phyloP scores from a whole-genome alignment of 1,284 basidiomycete species.

The Agroathelia rolfsii region DNA sequence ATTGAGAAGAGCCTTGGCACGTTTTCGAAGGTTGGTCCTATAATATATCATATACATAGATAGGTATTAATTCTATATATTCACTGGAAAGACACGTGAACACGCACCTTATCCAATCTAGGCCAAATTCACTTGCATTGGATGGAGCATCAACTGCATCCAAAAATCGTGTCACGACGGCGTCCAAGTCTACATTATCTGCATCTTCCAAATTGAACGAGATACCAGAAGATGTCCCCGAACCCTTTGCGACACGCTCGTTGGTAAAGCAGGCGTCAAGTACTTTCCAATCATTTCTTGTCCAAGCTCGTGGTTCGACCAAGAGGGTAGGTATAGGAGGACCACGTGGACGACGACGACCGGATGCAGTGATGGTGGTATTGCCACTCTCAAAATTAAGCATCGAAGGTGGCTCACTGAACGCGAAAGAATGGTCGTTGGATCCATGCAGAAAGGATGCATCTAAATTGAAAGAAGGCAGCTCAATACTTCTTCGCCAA shows the following conservation, averaged over 20 bases:
- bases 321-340: no score
- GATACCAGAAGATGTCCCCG: conserved; percentile 18
- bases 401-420: no score
- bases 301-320: no score
- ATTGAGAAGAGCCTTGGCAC: conserved; percentile 46
- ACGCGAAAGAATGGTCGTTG: no score
- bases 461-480: no score
- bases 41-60: conserved; percentile 2
- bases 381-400: no score
- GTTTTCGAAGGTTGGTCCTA: conserved; percentile 44
- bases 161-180: conserved; percentile 48
- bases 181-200: conserved; percentile 37
- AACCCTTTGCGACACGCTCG: conserved; percentile 42
- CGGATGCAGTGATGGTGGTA: no score
- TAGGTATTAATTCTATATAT: conserved; percentile 9
- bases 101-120: conserved; percentile 43
- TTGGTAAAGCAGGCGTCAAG: conserved; percentile 71
- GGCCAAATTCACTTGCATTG: conserved; percentile 30
- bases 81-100: conserved; percentile 2
- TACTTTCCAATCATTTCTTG: conserved; percentile 63
- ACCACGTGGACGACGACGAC: no score
- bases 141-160: conserved; percentile 34
- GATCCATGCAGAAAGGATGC: no score
- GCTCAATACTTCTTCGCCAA: no score
- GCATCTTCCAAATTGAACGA: conserved; percentile 34